A percentile compares a stretch with the other conserved stretches of the same genome.
These are phyloP conservation scores for Mangifera indica DNA, from an alignment of 345 rosid species.

Conservation along the genomic window DNA sequence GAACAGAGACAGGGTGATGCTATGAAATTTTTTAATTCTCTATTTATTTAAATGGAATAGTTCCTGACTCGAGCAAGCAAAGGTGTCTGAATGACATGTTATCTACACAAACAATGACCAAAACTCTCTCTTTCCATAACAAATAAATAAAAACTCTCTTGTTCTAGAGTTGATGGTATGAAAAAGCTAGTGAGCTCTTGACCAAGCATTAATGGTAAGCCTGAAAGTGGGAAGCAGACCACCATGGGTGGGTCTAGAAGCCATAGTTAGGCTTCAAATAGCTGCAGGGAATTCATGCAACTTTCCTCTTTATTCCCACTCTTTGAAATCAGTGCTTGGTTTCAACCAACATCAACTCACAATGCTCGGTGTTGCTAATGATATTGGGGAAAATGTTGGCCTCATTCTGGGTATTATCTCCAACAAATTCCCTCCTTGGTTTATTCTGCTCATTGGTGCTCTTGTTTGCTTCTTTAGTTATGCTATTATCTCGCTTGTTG, in stretches of 20 bases:
- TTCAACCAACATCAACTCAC: conserved; percentile 68
- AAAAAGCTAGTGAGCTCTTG: neutral
- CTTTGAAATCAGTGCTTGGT: conserved; percentile 67
- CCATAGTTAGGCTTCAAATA: conserved; percentile 64
- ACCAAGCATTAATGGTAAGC: conserved; percentile 23
- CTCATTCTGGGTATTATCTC: conserved; percentile 60
- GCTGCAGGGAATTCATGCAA: conserved; percentile 64
- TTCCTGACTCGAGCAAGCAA: too few relatives aligned
- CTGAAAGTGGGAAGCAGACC: conserved; percentile 66
- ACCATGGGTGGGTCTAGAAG: conserved; percentile 73
- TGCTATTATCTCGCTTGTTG: conserved; percentile 65
- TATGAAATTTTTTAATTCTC: too few relatives aligned
- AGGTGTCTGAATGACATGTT: neutral
- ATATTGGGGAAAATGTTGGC: conserved; percentile 68
- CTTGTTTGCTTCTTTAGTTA: conserved; percentile 58
- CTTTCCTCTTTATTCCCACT: conserved; percentile 70
- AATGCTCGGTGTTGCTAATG: conserved; percentile 73
- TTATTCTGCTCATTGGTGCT: conserved; percentile 51
- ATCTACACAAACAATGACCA: neutral
- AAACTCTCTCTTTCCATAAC: neutral
- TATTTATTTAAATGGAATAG: too few relatives aligned
- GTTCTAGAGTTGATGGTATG: neutral
- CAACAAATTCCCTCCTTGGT: conserved; percentile 72
- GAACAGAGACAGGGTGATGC: too few relatives aligned
- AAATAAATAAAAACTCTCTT: neutral